phyloP scores from a whole-genome alignment of 164 flowering plant genomes.

The Tetrastigma voinierianum region DNA sequence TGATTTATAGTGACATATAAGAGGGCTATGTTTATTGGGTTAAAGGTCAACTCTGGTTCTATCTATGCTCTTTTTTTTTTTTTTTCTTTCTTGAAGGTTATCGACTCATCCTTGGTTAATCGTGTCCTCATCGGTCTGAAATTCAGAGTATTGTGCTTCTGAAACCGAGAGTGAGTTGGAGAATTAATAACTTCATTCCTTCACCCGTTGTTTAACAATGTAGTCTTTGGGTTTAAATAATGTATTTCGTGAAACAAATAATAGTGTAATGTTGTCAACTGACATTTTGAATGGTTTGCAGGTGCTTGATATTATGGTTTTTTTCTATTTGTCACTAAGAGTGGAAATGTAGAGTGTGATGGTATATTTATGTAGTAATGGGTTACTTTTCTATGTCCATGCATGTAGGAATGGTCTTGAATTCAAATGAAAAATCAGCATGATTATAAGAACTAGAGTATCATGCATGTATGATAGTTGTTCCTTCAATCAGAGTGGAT shows the following conservation, averaged over 20 bases:
- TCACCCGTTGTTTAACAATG: background rate
- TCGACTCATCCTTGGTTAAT: constrained; percentile 39
- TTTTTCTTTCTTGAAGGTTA: constrained; percentile 52
- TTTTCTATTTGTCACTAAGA: too few species aligned
- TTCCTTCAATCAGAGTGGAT: too few species aligned
- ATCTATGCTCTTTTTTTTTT: background rate
- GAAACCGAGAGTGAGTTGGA: constrained; percentile 57
- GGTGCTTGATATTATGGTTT: too few species aligned
- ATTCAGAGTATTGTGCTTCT: constrained; percentile 70
- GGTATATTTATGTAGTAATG: too few species aligned
- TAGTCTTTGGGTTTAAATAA: background rate
- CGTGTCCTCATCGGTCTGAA: constrained; percentile 91
- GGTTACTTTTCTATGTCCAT: too few species aligned
- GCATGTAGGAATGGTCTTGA: too few species aligned
- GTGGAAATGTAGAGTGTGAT: too few species aligned
- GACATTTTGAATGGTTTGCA: background rate
- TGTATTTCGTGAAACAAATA: background rate
- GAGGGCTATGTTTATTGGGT: background rate
- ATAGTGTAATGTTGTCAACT: background rate
- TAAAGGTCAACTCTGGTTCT: background rate
- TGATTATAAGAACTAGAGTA: too few species aligned
- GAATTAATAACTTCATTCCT: background rate
- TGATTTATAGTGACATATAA: background rate
- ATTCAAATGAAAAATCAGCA: too few species aligned
- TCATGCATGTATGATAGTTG: too few species aligned